phyloP scores from a whole-genome alignment of 225 moss, liverwort and hornwort genomes.

The Straminergon stramineum region DNA sequence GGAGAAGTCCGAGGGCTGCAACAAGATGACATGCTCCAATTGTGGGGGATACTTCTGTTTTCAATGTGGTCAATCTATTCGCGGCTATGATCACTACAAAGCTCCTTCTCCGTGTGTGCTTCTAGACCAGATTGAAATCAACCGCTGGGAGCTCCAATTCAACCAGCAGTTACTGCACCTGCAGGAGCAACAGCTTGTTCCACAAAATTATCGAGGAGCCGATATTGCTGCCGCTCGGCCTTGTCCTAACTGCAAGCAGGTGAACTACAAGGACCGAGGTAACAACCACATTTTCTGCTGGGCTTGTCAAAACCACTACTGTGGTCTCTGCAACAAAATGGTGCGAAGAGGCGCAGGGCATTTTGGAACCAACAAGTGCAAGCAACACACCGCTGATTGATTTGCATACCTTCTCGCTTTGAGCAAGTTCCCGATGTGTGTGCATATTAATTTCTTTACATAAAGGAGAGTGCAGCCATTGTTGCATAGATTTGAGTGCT shows the following conservation, averaged over 20 bases:
- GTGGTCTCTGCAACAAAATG: slow-evolving; percentile 34
- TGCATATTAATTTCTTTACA: background rate
- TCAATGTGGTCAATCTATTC: slow-evolving; percentile 45
- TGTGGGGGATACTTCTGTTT: slow-evolving; percentile 63
- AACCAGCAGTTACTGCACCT: slow-evolving; percentile 6
- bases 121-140: slow-evolving; percentile 35
- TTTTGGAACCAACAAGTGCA: slow-evolving; percentile 45
- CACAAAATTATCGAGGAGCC: background rate
- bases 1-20: slow-evolving; percentile 68
- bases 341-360: slow-evolving; percentile 30
- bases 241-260: slow-evolving; percentile 46
- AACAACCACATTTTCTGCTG: slow-evolving; percentile 54
- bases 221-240: background rate
- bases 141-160: slow-evolving; percentile 34
- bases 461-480: background rate
- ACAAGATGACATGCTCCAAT: slow-evolving; percentile 72
- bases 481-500: background rate
- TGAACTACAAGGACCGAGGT: slow-evolving; percentile 29
- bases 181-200: slow-evolving; percentile 21
- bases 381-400: slow-evolving; percentile 41
- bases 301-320: slow-evolving; percentile 50
- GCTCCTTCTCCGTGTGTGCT: slow-evolving; percentile 17
- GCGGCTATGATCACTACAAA: slow-evolving; percentile 49
- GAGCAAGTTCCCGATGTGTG: background rate
- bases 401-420: background rate